Conservation (phyloP, 2,329 filamentous ascomycete species). For the Penicillium sp. region DNA sequence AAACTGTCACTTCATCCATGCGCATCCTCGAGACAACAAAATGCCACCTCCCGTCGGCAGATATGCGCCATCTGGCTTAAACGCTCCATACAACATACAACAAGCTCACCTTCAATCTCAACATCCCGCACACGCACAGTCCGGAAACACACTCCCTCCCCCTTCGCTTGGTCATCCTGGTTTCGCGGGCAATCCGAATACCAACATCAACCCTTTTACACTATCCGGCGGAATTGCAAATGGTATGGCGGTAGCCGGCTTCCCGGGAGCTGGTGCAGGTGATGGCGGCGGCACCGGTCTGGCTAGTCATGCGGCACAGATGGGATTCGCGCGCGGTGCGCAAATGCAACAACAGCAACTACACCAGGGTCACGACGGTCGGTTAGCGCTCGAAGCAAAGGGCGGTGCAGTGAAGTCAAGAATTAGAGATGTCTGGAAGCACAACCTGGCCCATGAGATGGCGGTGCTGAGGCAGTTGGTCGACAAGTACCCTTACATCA, state of each 20-base stretch:
- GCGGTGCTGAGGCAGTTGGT: conserved; percentile 75
- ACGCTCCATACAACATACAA: conserved; percentile 56
- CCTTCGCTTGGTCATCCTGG: conserved; percentile 65
- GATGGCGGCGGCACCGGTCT: conserved; percentile 66
- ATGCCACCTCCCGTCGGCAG: conserved; percentile 61
- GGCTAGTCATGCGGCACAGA: conserved; percentile 80
- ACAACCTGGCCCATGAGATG: conserved; percentile 91
- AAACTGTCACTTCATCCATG: conserved; percentile 22
- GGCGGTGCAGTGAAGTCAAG: conserved; percentile 63
- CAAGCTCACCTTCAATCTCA: conserved; percentile 44
- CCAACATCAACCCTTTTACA: conserved; percentile 65
- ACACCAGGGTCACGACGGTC: conserved; percentile 50
- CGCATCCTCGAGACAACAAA: conserved; percentile 16
- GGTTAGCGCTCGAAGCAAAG: conserved; percentile 55
- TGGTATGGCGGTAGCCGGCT: conserved; percentile 57
- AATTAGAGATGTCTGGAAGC: conserved; percentile 95
- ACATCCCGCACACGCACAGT: conserved; percentile 40
- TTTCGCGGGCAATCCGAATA: conserved; percentile 64
- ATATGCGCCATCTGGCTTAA: conserved; percentile 57
- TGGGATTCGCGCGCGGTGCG: conserved; percentile 78
- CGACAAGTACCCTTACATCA: conserved; percentile 90
- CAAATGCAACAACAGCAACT: conserved; percentile 58
- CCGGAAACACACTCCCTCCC: conserved; percentile 49
- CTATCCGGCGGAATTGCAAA: conserved; percentile 51
- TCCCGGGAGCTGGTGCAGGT: conserved; percentile 52